A percentile compares a stretch with the other conserved stretches of the same genome.
These are phyloP conservation scores for Mycena maculata DNA, from an alignment of 768 basidiomycete species.

Conservation along the genomic window DNA sequence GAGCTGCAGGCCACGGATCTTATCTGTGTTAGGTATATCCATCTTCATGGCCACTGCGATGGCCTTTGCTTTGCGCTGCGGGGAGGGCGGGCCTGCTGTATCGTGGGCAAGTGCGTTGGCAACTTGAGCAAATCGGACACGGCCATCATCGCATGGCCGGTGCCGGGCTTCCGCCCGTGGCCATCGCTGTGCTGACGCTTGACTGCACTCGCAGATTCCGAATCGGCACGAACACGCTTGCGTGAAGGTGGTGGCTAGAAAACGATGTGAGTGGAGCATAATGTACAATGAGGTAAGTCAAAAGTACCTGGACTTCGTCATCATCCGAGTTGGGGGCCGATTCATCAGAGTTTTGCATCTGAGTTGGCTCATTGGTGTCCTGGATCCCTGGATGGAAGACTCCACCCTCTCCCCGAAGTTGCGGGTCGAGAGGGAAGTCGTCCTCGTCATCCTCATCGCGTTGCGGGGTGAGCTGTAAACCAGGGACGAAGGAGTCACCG, in stretches of 20 bases:
- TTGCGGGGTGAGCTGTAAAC: background rate
- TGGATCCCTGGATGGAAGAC: background rate
- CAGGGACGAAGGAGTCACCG: no score
- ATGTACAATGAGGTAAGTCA: no score
- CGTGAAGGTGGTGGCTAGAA: background rate
- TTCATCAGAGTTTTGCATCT: background rate
- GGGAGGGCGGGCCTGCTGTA: no score
- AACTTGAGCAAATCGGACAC: slow-evolving; percentile 2
- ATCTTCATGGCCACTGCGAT: no score
- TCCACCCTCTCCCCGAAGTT: background rate
- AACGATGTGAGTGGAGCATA: background rate
- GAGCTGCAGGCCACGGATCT: background rate
- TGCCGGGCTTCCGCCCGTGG: slow-evolving; percentile 5
- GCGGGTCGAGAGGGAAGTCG: background rate
- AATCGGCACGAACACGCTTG: background rate
- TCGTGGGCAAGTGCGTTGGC: background rate
- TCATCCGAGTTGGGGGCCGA: background rate
- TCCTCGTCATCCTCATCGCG: background rate
- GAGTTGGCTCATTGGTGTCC: background rate
- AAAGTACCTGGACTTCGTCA: background rate
- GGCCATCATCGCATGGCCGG: slow-evolving; percentile 5
- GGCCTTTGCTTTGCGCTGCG: no score
- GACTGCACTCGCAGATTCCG: background rate
- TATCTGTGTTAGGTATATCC: no score
- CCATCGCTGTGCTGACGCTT: no score